Evolutionary conservation across 768 basidiomycete genomes (phyloP), one percentile per base, ranked within the genome.

Genomic region (Hypholoma sublateritium): DNA sequence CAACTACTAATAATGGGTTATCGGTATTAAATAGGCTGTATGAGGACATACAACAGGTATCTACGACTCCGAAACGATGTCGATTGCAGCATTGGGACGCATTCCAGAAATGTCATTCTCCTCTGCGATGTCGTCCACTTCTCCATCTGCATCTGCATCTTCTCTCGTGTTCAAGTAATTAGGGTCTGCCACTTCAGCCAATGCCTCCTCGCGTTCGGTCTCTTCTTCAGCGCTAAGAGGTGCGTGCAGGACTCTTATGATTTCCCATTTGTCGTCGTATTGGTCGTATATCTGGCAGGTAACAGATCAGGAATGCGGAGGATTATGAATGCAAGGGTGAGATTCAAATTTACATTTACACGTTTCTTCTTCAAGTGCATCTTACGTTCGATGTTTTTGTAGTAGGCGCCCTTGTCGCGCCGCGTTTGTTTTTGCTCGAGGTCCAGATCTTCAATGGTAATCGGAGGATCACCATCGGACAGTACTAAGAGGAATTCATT

Each of bases 371-470:
- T 93, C 41, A 94, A 76, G 21, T 83, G 77, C 86, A 93, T 93
- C 73, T 93, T 93, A 45, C 91, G 84, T 72, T 92, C 90, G 53
- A 94, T 91, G 66, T 87, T 87, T 72, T 92, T 94, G 74, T 93
- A 93, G 66, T 90, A 93, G 0, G 87, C 92, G n/a, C 88, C 91
- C 65, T 83, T 85, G 24, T 72, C 66, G 63, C 79, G 77, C 13
- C 57, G 63, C 21, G 68, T 49, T 13, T 44, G 56, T 35, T 62
- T 64, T 63, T 19, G 66, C 61, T 28, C 74, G 65, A 25, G 72
- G 25, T 74, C 69, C 21, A 70, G 66, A n/a, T 74, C 69, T 36
- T 76, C 72, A 24, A 67, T 68, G 22, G 72, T 59, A 5, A 53
- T 25, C 17, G 62, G 62, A 25, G 71, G 62, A 61, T 80, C 75